phyloP scores from a whole-genome alignment of 495 filamentous ascomycete genomes.

The Penicillium turbatum region DNA sequence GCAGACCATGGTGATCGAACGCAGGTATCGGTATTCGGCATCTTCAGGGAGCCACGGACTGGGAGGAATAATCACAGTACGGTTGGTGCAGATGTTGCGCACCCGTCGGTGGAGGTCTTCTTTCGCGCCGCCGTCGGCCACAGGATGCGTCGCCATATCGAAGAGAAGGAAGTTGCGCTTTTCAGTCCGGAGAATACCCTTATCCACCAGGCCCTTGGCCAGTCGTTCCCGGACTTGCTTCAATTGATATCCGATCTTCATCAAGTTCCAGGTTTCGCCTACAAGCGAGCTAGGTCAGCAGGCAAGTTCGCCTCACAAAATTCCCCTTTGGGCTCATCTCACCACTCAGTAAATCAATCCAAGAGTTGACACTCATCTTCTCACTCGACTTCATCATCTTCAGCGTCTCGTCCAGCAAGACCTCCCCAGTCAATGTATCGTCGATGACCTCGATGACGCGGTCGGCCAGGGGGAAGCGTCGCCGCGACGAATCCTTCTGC shows the following conservation, averaged over 20 bases:
- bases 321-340: constrained; percentile 17
- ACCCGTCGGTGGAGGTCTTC: constrained; percentile 93
- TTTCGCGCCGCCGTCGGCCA: constrained; percentile 93
- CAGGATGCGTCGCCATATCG: constrained; percentile 99
- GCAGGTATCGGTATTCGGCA: constrained; percentile 84
- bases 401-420: constrained; percentile 93
- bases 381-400: constrained; percentile 99
- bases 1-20: constrained; percentile 94
- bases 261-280: constrained; percentile 99
- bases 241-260: constrained; percentile 99
- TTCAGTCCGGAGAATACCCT: constrained; percentile 96
- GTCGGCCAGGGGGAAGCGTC: constrained; percentile 89
- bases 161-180: constrained; percentile 99
- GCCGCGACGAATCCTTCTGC: constrained; percentile 91
- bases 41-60: constrained; percentile 88
- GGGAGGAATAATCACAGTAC: constrained; percentile 82
- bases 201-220: constrained; percentile 97
- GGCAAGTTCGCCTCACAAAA: background rate
- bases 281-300: constrained; percentile 20
- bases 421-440: constrained; percentile 94
- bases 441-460: constrained; percentile 94
- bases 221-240: constrained; percentile 98
- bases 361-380: constrained; percentile 98
- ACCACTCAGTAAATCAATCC: constrained; percentile 99
- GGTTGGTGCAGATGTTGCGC: constrained; percentile 84